These are phyloP conservation scores for Epichloe amarillans DNA, from an alignment of 2,329 filamentous ascomycete species.

Conservation along the genomic window DNA sequence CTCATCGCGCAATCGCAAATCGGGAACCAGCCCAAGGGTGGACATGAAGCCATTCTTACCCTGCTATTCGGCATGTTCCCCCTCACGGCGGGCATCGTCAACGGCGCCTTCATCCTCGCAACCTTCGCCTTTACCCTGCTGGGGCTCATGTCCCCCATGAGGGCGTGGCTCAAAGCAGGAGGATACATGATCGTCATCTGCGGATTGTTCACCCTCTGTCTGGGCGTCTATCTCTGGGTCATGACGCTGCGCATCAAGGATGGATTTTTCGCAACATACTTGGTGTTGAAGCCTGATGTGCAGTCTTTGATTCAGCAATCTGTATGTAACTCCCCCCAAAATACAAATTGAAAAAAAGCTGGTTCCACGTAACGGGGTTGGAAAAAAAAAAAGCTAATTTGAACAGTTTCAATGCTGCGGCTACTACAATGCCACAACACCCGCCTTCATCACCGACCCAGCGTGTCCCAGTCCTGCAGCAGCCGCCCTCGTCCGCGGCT, in stretches of 20 bases:
- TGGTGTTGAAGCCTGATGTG: slow-evolving; percentile 36
- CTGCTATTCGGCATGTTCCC: slow-evolving; percentile 41
- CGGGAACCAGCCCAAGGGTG: slow-evolving; percentile 29
- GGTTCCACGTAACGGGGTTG: background rate
- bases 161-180: slow-evolving; percentile 57
- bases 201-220: slow-evolving; percentile 48
- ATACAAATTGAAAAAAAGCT: background rate
- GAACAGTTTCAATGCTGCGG: slow-evolving; percentile 66
- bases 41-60: slow-evolving; percentile 35
- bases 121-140: slow-evolving; percentile 59
- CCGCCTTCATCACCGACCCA: slow-evolving; percentile 56
- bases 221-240: slow-evolving; percentile 60
- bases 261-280: slow-evolving; percentile 49
- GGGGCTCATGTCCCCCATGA: slow-evolving; percentile 52
- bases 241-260: slow-evolving; percentile 55
- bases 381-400: background rate
- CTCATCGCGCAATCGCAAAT: slow-evolving; percentile 36
- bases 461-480: slow-evolving; percentile 57
- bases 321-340: slow-evolving; percentile 29
- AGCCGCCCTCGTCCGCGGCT: slow-evolving; percentile 57
- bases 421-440: slow-evolving; percentile 58
- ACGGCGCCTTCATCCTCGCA: slow-evolving; percentile 57
- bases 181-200: slow-evolving; percentile 51
- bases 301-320: slow-evolving; percentile 59
- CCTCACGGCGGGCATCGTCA: slow-evolving; percentile 54